Evolutionary conservation across 306 rosid genomes (phyloP), one percentile per base, ranked within the genome.

Genomic region (Dalbergia cultrata): DNA sequence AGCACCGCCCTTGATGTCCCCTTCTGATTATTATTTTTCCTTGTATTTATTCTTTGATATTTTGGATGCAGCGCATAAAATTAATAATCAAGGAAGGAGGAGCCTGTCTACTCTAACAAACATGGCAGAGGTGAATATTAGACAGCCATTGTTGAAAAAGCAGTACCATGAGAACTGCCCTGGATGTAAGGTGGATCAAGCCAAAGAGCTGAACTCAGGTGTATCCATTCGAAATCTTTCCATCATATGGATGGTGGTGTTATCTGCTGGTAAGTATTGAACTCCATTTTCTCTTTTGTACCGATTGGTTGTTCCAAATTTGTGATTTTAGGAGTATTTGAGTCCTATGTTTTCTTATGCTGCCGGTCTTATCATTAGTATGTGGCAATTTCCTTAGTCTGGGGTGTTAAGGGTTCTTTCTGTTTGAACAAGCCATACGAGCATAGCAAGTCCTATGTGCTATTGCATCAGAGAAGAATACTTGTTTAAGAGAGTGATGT

Each of bases 151-250:
- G 75, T 62, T 89, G 89, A 83, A 83, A 85, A 83, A 83, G 71
- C 72, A 81, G 12, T 82, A 90, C 81, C 13, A 82, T 72, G 80
- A 87, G 13, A 47, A 85, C 33, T 93, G 97, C 68, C 92, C 94
- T 2, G 97, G 97, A 47, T 93, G 97, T 67, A 87, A 86, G 67
- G 87, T 88, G 34, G 92, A 93, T 1, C 84, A 64, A 67, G 54
- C 69, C 16, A 90, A 88, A 53, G 88, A 82, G 8, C 11, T 64
- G 74, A 84, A 78, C 6, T 21, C 52, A 14, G 82, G 91, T 3
- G 54, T 85, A 2, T 92, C 97, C n/a, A 0, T 89, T 54, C 68
- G 75, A 13, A 80, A 85, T 78, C 85, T 93, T 31, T 0, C 74
- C 9, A 62, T 49, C 12, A 64, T 87, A 5, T 88, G 94, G 92